Percentiles rank a stretch among this genome's conserved stretches.
phyloP scores from a whole-genome alignment of 257 asterid species.

The Solanum habrochaites region DNA sequence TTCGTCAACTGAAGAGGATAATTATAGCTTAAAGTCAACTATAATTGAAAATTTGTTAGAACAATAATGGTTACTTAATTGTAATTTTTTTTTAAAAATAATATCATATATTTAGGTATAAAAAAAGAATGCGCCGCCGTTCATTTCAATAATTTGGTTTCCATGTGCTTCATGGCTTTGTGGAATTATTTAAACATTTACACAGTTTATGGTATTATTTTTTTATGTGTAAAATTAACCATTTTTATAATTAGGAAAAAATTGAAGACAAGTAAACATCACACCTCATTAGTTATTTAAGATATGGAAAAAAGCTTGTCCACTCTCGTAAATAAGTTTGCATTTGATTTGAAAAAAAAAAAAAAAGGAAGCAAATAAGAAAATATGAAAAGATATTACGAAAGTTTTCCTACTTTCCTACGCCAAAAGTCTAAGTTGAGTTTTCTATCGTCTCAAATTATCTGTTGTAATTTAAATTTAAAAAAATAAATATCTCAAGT shows the following conservation, averaged over 20 bases:
- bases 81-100: neutral
- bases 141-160: neutral
- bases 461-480: neutral
- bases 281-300: neutral
- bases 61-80: neutral
- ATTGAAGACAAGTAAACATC: neutral
- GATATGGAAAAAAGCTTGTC: neutral
- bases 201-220: neutral
- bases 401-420: neutral
- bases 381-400: neutral
- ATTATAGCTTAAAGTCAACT: neutral
- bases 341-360: neutral
- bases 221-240: neutral
- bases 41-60: neutral
- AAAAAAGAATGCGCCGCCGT: neutral
- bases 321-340: neutral
- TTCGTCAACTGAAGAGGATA: neutral
- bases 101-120: neutral
- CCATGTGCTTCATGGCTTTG: conserved; percentile 6
- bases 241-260: neutral
- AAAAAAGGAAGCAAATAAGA: neutral
- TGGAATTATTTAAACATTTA: neutral
- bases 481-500: neutral
- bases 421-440: neutral
- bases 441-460: neutral